These are phyloP conservation scores for Polychaeton citri DNA, from an alignment of 2,329 filamentous ascomycete genomes.

Conservation along the genomic window DNA sequence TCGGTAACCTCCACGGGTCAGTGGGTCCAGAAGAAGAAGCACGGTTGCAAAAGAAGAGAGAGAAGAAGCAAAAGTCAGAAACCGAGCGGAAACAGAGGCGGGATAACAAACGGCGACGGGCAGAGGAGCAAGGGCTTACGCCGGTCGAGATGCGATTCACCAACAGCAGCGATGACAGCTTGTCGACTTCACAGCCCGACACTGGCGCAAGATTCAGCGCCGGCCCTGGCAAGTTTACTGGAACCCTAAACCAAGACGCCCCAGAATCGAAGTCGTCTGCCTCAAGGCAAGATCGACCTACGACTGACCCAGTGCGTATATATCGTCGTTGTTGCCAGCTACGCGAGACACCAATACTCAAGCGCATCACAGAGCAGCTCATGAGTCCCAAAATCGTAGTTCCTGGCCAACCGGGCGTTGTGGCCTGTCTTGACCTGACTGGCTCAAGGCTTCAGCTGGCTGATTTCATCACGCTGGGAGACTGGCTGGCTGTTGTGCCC, in stretches of 20 bases:
- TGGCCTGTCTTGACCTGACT: constrained; percentile 70
- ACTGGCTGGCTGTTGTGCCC: constrained; percentile 88
- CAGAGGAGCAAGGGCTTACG: constrained; percentile 75
- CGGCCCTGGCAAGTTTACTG: background rate
- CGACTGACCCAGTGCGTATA: constrained; percentile 81
- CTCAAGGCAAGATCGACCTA: constrained; percentile 54
- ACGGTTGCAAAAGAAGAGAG: constrained; percentile 56
- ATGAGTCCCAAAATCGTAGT: constrained; percentile 54
- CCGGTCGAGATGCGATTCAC: constrained; percentile 72
- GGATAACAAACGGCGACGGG: constrained; percentile 72
- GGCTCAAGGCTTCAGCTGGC: constrained; percentile 71
- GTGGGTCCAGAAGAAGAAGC: background rate
- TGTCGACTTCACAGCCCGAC: background rate
- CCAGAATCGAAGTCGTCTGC: constrained; percentile 24
- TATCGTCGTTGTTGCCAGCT: constrained; percentile 91
- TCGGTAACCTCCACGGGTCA: background rate
- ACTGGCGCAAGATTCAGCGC: background rate
- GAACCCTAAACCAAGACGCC: background rate
- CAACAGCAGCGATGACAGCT: constrained; percentile 43
- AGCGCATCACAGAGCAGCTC: constrained; percentile 83
- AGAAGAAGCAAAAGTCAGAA: constrained; percentile 92
- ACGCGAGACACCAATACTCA: constrained; percentile 80
- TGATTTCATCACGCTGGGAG: constrained; percentile 76
- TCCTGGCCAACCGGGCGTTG: constrained; percentile 54
- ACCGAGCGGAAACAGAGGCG: constrained; percentile 86